These are phyloP conservation scores for Alternaria sp. DNA, from an alignment of 2,329 filamentous ascomycete species.

Conservation along the genomic window DNA sequence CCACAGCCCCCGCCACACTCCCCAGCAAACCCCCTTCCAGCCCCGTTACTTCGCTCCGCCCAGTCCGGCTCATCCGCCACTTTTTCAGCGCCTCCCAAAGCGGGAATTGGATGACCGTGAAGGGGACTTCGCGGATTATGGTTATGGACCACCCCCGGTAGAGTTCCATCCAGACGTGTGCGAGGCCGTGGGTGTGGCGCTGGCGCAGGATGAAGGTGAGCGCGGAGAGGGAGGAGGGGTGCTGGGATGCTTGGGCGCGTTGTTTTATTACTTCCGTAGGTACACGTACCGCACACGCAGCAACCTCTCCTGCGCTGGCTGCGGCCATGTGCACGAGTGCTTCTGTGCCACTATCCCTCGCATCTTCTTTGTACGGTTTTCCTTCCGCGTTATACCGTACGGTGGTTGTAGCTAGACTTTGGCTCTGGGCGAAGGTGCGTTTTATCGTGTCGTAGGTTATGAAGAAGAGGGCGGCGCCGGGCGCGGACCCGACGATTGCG, in stretches of 20 bases:
- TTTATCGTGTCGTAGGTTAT: slow-evolving; percentile 84
- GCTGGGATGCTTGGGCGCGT: slow-evolving; percentile 85
- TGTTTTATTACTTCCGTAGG: slow-evolving; percentile 98
- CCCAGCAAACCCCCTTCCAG: slow-evolving; percentile 85
- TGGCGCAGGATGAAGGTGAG: slow-evolving; percentile 69
- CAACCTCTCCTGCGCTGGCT: slow-evolving; percentile 84
- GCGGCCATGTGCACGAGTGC: slow-evolving; percentile 75
- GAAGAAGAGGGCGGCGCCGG: slow-evolving; percentile 96
- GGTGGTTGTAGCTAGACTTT: background rate
- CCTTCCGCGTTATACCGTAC: slow-evolving; percentile 34
- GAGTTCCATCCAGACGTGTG: slow-evolving; percentile 76
- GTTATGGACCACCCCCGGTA: slow-evolving; percentile 94
- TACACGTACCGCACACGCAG: slow-evolving; percentile 89
- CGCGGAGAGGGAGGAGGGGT: slow-evolving; percentile 71
- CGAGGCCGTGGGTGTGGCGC: slow-evolving; percentile 49
- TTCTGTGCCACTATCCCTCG: slow-evolving; percentile 24
- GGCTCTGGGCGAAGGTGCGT: slow-evolving; percentile 28
- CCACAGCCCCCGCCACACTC: slow-evolving; percentile 80
- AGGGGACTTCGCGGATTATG: slow-evolving; percentile 93
- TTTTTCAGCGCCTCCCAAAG: slow-evolving; percentile 93
- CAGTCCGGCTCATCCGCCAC: slow-evolving; percentile 60
- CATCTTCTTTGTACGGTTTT: slow-evolving; percentile 31
- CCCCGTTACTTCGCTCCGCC: slow-evolving; percentile 65
- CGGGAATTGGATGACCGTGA: slow-evolving; percentile 96
- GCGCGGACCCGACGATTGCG: slow-evolving; percentile 88